Conservation (phyloP, 2,329 filamentous ascomycete species). For the Colletotrichum cereale region DNA sequence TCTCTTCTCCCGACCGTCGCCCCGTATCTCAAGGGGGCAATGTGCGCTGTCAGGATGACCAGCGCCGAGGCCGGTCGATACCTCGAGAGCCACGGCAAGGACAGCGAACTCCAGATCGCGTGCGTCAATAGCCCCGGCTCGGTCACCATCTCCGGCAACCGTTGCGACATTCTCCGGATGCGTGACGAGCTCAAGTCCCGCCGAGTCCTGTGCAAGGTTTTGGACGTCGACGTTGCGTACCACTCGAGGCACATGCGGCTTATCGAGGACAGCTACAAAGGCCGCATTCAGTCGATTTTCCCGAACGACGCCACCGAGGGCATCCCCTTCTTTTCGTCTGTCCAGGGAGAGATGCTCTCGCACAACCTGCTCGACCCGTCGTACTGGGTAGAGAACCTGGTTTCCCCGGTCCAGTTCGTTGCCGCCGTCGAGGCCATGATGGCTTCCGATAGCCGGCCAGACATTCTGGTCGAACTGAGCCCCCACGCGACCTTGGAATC, state of each 20-base stretch:
- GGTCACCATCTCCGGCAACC: conserved; percentile 58
- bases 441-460: conserved; percentile 46
- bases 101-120: conserved; percentile 51
- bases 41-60: conserved; percentile 57
- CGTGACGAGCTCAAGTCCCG: conserved; percentile 48
- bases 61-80: conserved; percentile 46
- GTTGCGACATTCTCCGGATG: conserved; percentile 48
- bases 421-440: conserved; percentile 54
- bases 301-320: conserved; percentile 21
- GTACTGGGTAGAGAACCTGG: conserved; percentile 63
- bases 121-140: conserved; percentile 60
- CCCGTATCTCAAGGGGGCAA: conserved; percentile 51
- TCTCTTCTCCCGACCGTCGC: conserved; percentile 45
- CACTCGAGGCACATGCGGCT: conserved; percentile 60
- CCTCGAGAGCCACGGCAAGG: conserved; percentile 41
- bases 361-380: background rate
- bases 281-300: conserved; percentile 44
- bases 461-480: conserved; percentile 57
- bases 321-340: conserved; percentile 56
- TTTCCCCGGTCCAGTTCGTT: conserved; percentile 58
- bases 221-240: conserved; percentile 57
- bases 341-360: conserved; percentile 47
- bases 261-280: conserved; percentile 53
- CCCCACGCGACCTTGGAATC: conserved; percentile 53
- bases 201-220: conserved; percentile 50